Base-by-base conservation (phyloP, 1,284 basidiomycete species). In the Cryptococcus depauperatus region DNA sequence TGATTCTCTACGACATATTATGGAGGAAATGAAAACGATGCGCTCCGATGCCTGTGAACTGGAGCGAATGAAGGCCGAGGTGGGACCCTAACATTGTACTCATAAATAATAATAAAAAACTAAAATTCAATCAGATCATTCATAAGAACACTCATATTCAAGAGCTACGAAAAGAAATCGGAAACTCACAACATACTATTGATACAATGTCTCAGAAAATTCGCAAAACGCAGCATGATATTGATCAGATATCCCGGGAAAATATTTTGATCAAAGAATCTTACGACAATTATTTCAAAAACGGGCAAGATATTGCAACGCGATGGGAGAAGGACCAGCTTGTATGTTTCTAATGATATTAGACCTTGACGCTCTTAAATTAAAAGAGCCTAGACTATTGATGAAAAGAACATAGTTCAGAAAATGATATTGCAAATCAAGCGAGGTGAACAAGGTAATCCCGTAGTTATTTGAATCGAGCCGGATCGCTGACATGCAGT, bases 251-350 rank as follows among this genome's bases (percentile, higher is more conserved):
- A 16, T 11, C 39, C 9, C 16, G 11, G 11, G 39, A 41, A 25
- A 41, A 41, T 18, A 22, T 18, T 5, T 13, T 26, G 2, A 8
- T 29, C 1, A 28, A 25, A 10, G 14, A 28, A 18, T 18, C 18
- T 8, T 9, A 16, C 9, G 28, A 14, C 10, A 21, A 34, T 13
- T 22, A 25, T 7, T 29, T 8, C n/a, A 16, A 32, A 21, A 21
- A 23, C 16, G 30, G 16, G 32, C 14, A 14, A 14, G 29, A n/a
- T 4, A 10, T 42, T 5, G 18, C 35, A 7, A 21, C 22, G 30
- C n/a, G 41, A 23, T 42, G 41, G 41, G 23, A 42, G 29, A 33
- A 21, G 16, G 33, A 42, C 22, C n/a, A 42, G 30, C 29, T 33
- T 21, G 41, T 42, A 2, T 26, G 41, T 42, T 3, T 5, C 2